These are phyloP conservation scores for Myxozyma monticola DNA, from an alignment of 805 yeast genomes.

Conservation along the genomic window DNA sequence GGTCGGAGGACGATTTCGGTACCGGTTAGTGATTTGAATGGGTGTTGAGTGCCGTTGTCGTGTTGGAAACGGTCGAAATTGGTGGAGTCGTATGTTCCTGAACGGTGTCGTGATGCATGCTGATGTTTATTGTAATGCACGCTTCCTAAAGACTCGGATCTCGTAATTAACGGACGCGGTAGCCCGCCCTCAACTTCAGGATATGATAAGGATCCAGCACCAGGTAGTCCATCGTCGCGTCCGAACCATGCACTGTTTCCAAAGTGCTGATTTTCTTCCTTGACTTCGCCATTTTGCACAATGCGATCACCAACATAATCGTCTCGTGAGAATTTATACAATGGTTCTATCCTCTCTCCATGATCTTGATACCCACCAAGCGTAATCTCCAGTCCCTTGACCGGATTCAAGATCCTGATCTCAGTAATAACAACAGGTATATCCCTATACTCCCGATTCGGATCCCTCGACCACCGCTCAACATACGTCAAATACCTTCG, in stretches of 20 bases:
- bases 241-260: no score
- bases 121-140: not conserved
- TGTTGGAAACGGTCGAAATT: not conserved
- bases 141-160: constrained; percentile 6
- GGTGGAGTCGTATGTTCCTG: not conserved
- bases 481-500: constrained; percentile 64
- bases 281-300: no score
- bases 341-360: constrained; percentile 24
- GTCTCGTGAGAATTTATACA: constrained; percentile 17
- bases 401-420: constrained; percentile 27
- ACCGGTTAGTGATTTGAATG: constrained; percentile 1
- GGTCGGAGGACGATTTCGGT: constrained; percentile 23
- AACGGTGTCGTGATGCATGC: not conserved
- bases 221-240: no score
- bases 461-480: constrained; percentile 37
- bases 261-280: no score
- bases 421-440: constrained; percentile 28
- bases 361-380: constrained; percentile 27
- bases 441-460: constrained; percentile 27
- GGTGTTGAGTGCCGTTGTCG: not conserved
- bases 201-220: no score
- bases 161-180: no score
- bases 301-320: constrained; percentile 15
- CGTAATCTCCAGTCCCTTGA: constrained; percentile 30
- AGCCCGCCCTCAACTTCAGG: no score